Base-by-base conservation (phyloP, 352 stramenopile species). In the Elongisporangium senticosum region DNA sequence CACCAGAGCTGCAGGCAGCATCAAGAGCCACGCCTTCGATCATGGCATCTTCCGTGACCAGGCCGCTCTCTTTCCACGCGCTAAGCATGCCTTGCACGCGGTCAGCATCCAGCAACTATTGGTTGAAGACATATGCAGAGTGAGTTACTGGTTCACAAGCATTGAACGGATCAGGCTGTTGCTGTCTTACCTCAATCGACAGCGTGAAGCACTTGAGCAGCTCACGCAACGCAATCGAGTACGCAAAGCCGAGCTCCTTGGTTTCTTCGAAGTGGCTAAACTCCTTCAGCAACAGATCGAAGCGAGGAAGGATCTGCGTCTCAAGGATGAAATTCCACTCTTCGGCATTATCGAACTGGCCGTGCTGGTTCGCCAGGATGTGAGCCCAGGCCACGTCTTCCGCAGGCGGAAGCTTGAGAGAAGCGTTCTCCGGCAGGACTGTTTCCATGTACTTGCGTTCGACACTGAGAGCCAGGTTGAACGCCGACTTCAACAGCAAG, bases 271-370 rank as follows among this genome's bases (percentile, higher is more conserved):
- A 64, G 19, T 70, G 69, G 13, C 70, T 68, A 20, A 90, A 77
- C 56, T 78, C 64, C 56, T 85, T 74, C 10, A 90, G 57, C 2
- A 68, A 83, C 43, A 74, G 63, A 48, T 95, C 70, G 22, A 95
- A 68, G 48, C 77, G 81, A 49, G 85, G 85, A 21, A 74, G 67
- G 55, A 95, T 90, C 61, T 95, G 85, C 21, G 78, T 91, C 66
- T 95, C 85, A 8, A 80, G 80, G 37, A 93, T 81, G 57, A 86
- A 95, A 20, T 71, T 53, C 85, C 85, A 95, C 56, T 93, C 85
- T 52, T 91, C 79, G n/a, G 91, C 63, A 53, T 93, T 93, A 66
- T 95, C 78, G 39, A 95, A 93, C 50, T 89, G 77, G 4, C 59
- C 79, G 62, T 92, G 79, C 69, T 95, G 85, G 64, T 89, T 83